A percentile compares a stretch with the other conserved stretches of the same genome.
phyloP scores from a whole-genome alignment of 2,329 filamentous ascomycete species.

The Ustulina deusta region DNA sequence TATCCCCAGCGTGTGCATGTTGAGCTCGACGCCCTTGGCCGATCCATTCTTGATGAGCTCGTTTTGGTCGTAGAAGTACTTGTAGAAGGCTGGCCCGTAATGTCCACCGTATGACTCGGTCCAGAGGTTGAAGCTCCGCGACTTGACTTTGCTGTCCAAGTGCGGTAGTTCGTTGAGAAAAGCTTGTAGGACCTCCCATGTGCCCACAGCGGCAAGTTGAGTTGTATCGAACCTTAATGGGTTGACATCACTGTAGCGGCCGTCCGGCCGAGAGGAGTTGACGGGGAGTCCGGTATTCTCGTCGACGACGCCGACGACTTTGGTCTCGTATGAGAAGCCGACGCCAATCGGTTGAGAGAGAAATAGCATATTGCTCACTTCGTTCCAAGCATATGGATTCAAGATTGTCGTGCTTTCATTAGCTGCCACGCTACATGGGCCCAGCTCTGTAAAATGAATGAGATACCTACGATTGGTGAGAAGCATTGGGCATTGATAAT shows the following conservation, averaged over 20 bases:
- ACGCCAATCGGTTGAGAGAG: conserved; percentile 49
- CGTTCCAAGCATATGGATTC: conserved; percentile 44
- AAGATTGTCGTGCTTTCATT: conserved; percentile 44
- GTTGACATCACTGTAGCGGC: conserved; percentile 48
- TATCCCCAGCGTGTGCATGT: conserved; percentile 66
- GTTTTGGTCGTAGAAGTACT: conserved; percentile 70
- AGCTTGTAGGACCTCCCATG: conserved; percentile 50
- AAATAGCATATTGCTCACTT: conserved; percentile 49
- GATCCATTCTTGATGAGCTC: conserved; percentile 63
- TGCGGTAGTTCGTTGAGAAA: conserved; percentile 46
- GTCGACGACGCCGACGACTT: conserved; percentile 46
- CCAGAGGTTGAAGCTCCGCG: conserved; percentile 68
- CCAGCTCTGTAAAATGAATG: conserved; percentile 42
- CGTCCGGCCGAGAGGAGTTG: conserved; percentile 46
- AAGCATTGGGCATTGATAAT: background rate
- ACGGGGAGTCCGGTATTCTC: conserved; percentile 44
- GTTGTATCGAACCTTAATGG: conserved; percentile 48
- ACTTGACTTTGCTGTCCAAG: conserved; percentile 61
- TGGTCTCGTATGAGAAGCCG: conserved; percentile 48
- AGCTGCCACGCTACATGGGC: conserved; percentile 47
- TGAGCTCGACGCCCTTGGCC: conserved; percentile 60
- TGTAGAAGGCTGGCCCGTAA: conserved; percentile 60
- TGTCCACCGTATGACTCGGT: conserved; percentile 66
- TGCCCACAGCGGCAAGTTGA: conserved; percentile 46
- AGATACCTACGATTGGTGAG: conserved; percentile 4